Evolutionary conservation across 2,329 filamentous ascomycete genomes (phyloP), one percentile per base, ranked within the genome.

Genomic region (Alternaria conjuncta): DNA sequence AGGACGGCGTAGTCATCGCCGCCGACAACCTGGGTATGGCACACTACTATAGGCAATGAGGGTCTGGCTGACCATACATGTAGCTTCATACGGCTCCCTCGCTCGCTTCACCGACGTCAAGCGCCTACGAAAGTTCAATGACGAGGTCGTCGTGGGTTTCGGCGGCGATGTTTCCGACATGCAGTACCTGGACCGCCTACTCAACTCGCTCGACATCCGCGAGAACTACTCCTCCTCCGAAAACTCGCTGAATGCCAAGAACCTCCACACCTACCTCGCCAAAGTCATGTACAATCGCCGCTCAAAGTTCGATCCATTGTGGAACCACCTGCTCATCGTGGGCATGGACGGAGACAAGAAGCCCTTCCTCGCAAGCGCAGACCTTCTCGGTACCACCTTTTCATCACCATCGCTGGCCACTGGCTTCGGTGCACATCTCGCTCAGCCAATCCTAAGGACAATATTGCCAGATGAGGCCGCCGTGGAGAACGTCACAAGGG

Each of bases 141-240:
- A 90, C 70, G 89, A 90, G 69, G 90, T 93, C 28, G 88, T 98
- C 64, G 87, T 99, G 77, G 96, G 96, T 75, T 97, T 98, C 84
- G 93, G 94, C 80, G 96, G 96, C 81, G 96, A 99, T 84, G 91
- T 99, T 74, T 97, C 93, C 69, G 96, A 99, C 85, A 98, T 99
- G 96, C 96, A 99, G 86, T 96, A 96, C 85, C 89, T 99, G 72
- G 92, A 97, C 87, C 90, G 96, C 73, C 89, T 97, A 77, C 90
- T 99, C 73, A 90, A 88, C 77, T 91, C 92, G 67, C 91, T 98
- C 74, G 89, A 92, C 79, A 93, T 96, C 81, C 87, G 91, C 80
- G 94, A 98, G 86, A 91, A 93, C 79, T 98, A 99, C 86, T 87
- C 86, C 62, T 78, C 81, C 70, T 80, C 72, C 75, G 82, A 77